phyloP scores from a whole-genome alignment of 129 eudicot species.

The Lactuca saligna region DNA sequence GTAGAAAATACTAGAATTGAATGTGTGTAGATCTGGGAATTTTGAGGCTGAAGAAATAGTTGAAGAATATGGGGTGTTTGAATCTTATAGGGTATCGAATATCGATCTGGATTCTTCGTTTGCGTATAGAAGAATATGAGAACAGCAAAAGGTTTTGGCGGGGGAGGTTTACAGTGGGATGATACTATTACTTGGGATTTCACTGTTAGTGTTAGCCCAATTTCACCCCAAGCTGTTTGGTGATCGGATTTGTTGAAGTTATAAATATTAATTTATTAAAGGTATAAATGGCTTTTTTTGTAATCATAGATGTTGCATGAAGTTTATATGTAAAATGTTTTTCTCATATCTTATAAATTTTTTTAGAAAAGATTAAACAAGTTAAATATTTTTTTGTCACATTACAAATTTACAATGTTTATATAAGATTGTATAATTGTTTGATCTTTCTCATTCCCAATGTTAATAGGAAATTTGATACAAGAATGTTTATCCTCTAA shows the following conservation, averaged over 20 bases:
- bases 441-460: too few relatives aligned
- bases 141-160: conserved; percentile 32
- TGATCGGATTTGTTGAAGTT: background rate
- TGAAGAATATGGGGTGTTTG: conserved; percentile 10
- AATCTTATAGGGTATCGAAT: background rate
- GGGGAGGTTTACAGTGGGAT: conserved; percentile 20
- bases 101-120: conserved; percentile 14
- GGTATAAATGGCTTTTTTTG: too few relatives aligned
- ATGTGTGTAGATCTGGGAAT: conserved; percentile 29
- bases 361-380: too few relatives aligned
- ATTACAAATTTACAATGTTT: too few relatives aligned
- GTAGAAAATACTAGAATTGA: background rate
- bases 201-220: background rate
- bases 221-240: background rate
- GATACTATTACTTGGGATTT: conserved; percentile 9
- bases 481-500: too few relatives aligned
- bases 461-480: too few relatives aligned
- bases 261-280: too few relatives aligned
- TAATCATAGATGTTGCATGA: background rate
- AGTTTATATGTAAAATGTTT: background rate
- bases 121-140: conserved; percentile 9
- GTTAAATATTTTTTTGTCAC: too few relatives aligned
- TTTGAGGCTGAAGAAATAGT: background rate
- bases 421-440: too few relatives aligned
- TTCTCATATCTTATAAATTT: background rate